These are phyloP conservation scores for Fusarium buharicum DNA, from an alignment of 2,329 filamentous ascomycete species.

Conservation along the genomic window DNA sequence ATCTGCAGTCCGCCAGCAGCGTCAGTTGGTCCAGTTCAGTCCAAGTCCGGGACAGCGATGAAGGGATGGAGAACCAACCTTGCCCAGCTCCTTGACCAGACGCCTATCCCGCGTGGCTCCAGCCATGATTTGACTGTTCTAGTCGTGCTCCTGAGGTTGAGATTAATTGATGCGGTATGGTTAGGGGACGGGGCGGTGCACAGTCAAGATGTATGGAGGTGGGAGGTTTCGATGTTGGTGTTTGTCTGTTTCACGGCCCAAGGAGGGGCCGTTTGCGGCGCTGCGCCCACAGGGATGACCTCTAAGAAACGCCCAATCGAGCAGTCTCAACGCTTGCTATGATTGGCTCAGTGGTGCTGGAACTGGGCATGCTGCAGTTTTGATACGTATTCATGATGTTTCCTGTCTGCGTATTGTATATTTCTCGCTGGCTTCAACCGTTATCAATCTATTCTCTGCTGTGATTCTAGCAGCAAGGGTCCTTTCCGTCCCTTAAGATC, in stretches of 20 bases:
- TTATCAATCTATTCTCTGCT: neutral
- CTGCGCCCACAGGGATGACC: slow-evolving; percentile 25
- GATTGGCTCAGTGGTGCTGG: slow-evolving; percentile 16
- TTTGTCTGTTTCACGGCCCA: slow-evolving; percentile 16
- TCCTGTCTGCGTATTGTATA: neutral
- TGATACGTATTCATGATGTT: neutral
- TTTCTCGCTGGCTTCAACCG: neutral
- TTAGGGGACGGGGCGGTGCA: slow-evolving; percentile 9
- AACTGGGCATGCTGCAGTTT: neutral
- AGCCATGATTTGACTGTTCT: slow-evolving; percentile 47
- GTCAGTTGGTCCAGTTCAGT: slow-evolving; percentile 31
- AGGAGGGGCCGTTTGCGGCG: slow-evolving; percentile 39
- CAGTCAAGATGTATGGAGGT: slow-evolving; percentile 23
- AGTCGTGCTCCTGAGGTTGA: slow-evolving; percentile 2
- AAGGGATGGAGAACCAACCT: slow-evolving; percentile 54
- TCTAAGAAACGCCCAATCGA: slow-evolving; percentile 9
- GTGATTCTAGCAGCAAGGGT: slow-evolving; percentile 1
- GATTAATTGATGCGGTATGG: slow-evolving; percentile 1
- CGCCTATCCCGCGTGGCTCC: slow-evolving; percentile 65
- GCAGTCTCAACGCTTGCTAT: slow-evolving; percentile 10
- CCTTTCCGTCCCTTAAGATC: slow-evolving; percentile 10
- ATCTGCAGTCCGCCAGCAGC: slow-evolving; percentile 55
- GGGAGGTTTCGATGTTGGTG: slow-evolving; percentile 22
- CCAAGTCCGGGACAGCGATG: neutral
- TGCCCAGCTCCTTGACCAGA: slow-evolving; percentile 67